Percentiles rank a stretch among this genome's conserved stretches.
phyloP scores from a whole-genome alignment of 1,139 yeast species.

The Suhomyces coccinellae region DNA sequence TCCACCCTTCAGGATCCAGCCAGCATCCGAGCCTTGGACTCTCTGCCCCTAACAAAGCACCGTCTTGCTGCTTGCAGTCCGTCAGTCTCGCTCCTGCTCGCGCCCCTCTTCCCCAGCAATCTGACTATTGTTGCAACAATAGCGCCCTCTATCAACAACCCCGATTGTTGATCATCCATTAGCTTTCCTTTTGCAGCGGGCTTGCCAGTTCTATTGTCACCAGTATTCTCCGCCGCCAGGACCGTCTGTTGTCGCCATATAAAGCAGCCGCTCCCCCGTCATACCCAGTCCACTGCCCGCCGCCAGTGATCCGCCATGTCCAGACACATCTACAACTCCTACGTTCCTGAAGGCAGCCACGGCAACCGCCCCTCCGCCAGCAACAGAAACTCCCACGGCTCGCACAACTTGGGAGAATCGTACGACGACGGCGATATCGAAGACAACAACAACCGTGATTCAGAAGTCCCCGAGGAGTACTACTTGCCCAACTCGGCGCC shows the following conservation, averaged over 20 bases:
- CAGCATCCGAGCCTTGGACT: not conserved
- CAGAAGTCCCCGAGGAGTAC: constrained; percentile 10
- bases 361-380: not conserved
- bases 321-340: constrained; percentile 9
- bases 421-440: constrained; percentile 13
- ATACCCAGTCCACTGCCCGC: not conserved
- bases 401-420: not conserved
- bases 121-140: constrained; percentile 2
- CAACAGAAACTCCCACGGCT: too few species aligned
- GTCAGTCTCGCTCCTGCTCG: not conserved
- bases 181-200: constrained; percentile 2
- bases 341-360: constrained; percentile 3
- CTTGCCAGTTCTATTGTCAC: not conserved
- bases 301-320: constrained; percentile 5
- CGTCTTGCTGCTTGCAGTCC: not conserved
- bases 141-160: not conserved
- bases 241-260: not conserved
- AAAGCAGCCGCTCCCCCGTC: not conserved
- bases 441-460: constrained; percentile 9
- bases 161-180: constrained; percentile 2
- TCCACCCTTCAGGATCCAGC: not conserved
- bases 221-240: not conserved
- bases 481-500: constrained; percentile 12
- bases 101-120: too few species aligned
- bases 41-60: not conserved